Conservation (phyloP, 345 rosid species). For the Rhodomyrtus tomentosa region DNA sequence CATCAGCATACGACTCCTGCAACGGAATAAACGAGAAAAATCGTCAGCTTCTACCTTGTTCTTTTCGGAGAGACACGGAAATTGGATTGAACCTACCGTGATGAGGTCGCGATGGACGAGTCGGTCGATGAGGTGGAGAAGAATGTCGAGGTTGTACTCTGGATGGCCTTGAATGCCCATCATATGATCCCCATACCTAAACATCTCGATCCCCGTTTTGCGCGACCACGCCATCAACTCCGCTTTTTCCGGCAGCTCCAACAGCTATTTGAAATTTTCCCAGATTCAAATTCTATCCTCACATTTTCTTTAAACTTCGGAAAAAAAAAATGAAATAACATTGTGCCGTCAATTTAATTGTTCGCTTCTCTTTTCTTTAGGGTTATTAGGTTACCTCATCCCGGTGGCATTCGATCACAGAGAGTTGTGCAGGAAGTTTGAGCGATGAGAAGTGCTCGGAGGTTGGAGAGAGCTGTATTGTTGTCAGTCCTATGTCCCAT, state of each 20-base stretch:
- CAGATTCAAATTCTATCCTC: not conserved
- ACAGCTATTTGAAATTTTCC: constrained; percentile 16
- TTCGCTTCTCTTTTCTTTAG: not conserved
- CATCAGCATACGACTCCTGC: constrained; percentile 34
- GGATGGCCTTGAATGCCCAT: constrained; percentile 88
- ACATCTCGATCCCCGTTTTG: constrained; percentile 50
- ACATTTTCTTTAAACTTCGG: not conserved
- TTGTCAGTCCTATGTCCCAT: constrained; percentile 59
- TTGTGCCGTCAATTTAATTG: not conserved
- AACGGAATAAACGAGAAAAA: not conserved
- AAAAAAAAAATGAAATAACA: not conserved
- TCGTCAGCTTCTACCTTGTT: not conserved
- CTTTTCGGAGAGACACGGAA: not conserved
- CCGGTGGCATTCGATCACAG: constrained; percentile 46
- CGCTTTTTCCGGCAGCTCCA: constrained; percentile 34
- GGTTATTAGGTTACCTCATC: constrained; percentile 41
- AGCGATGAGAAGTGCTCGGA: constrained; percentile 24
- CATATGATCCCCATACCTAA: constrained; percentile 43
- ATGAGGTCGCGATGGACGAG: constrained; percentile 22
- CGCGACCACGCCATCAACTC: constrained; percentile 45
- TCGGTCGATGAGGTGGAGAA: constrained; percentile 35
- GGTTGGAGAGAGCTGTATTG: constrained; percentile 28
- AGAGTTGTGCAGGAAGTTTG: constrained; percentile 20
- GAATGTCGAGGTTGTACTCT: constrained; percentile 54
- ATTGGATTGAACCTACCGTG: constrained; percentile 3